phyloP scores from a whole-genome alignment of 2,329 filamentous ascomycete species.

The Colletotrichum caudatum region DNA sequence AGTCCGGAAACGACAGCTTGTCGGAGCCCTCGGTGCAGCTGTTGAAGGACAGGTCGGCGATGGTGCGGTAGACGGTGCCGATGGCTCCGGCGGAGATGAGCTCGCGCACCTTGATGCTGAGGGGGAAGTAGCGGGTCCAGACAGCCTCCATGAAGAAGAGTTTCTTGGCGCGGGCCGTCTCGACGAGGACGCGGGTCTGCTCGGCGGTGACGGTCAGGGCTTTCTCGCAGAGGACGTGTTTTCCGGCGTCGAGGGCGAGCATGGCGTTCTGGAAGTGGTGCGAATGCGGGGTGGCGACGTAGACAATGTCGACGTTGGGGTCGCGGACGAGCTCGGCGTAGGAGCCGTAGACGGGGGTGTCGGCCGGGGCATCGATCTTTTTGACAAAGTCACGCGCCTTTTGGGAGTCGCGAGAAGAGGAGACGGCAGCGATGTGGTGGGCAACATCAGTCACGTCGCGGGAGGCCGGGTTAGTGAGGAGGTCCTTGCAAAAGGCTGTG shows the following conservation, averaged over 20 bases:
- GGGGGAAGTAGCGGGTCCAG: slow-evolving; percentile 90
- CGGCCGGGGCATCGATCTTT: slow-evolving; percentile 74
- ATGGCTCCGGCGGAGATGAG: slow-evolving; percentile 67
- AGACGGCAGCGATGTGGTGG: slow-evolving; percentile 83
- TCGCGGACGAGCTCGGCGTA: slow-evolving; percentile 87
- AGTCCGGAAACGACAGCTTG: slow-evolving; percentile 67
- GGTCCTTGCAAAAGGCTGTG: slow-evolving; percentile 78
- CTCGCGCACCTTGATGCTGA: slow-evolving; percentile 81
- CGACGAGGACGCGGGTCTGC: slow-evolving; percentile 79
- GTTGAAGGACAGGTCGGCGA: slow-evolving; percentile 71
- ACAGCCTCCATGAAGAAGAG: slow-evolving; percentile 88
- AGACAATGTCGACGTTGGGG: slow-evolving; percentile 84
- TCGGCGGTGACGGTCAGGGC: slow-evolving; percentile 86
- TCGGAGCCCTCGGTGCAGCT: slow-evolving; percentile 70
- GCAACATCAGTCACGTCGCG: slow-evolving; percentile 79
- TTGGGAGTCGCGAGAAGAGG: slow-evolving; percentile 79
- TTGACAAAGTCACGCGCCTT: slow-evolving; percentile 80
- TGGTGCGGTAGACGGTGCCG: slow-evolving; percentile 71
- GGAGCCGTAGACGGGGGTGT: slow-evolving; percentile 80
- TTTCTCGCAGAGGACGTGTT: slow-evolving; percentile 93
- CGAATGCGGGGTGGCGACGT: slow-evolving; percentile 90
- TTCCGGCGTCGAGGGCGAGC: slow-evolving; percentile 85
- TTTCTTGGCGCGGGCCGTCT: slow-evolving; percentile 78
- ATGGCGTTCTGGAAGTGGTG: slow-evolving; percentile 94
- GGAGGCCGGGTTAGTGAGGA: slow-evolving; percentile 77